phyloP scores from a whole-genome alignment of 2,329 filamentous ascomycete genomes.

The Sporothrix schenckii region DNA sequence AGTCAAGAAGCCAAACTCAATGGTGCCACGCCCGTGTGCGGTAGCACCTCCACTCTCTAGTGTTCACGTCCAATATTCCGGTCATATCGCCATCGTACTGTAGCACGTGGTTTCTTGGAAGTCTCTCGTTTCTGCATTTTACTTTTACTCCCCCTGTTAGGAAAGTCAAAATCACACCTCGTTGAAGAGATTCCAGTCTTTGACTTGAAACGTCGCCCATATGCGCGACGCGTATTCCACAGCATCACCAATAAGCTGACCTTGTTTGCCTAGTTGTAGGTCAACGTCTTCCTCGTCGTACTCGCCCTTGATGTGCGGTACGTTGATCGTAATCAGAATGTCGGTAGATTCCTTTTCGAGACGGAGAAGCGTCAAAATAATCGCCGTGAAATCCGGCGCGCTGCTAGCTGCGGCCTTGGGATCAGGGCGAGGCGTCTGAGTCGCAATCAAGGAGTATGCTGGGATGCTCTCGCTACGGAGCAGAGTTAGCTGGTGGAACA shows the following conservation, averaged over 20 bases:
- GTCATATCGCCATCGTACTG: too few relatives aligned
- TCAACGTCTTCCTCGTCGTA: slow-evolving; percentile 74
- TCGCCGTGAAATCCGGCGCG: slow-evolving; percentile 68
- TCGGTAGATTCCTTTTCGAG: slow-evolving; percentile 77
- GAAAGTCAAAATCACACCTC: slow-evolving; percentile 40
- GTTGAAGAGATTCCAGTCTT: slow-evolving; percentile 77
- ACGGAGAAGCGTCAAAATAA: slow-evolving; percentile 76
- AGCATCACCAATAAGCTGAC: slow-evolving; percentile 67
- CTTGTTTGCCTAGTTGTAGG: slow-evolving; percentile 65
- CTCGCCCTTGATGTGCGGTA: slow-evolving; percentile 77
- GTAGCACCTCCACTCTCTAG: not conserved
- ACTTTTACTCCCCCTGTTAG: too few relatives aligned
- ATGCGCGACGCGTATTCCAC: slow-evolving; percentile 70
- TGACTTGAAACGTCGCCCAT: slow-evolving; percentile 73
- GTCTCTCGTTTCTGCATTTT: not conserved
- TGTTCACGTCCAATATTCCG: too few relatives aligned
- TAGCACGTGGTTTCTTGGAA: not conserved
- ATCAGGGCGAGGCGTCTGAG: slow-evolving; percentile 53
- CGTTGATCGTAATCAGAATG: slow-evolving; percentile 82
- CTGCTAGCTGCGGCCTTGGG: slow-evolving; percentile 44
- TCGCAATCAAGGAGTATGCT: slow-evolving; percentile 71
- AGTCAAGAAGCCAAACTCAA: not conserved
- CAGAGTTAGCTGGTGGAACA: slow-evolving; percentile 34
- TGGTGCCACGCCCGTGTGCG: not conserved
- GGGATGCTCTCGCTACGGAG: slow-evolving; percentile 54